These are phyloP conservation scores for Botrytis porri DNA, from an alignment of 2,329 filamentous ascomycete species.

Conservation along the genomic window DNA sequence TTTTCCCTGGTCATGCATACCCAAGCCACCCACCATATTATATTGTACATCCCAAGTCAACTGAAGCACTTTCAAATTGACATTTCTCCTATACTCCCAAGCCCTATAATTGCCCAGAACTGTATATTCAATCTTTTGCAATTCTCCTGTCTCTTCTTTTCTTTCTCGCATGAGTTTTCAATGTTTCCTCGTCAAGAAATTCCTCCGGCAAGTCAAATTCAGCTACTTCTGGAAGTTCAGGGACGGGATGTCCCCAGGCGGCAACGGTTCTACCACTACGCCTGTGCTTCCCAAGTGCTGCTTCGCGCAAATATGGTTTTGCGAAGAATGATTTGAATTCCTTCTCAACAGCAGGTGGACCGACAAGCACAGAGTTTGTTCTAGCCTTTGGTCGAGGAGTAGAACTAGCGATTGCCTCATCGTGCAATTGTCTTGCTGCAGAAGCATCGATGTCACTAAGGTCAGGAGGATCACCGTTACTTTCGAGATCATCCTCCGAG, in stretches of 20 bases:
- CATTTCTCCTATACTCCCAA: conserved; percentile 23
- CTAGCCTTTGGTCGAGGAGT: conserved; percentile 25
- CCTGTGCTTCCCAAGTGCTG: conserved; percentile 70
- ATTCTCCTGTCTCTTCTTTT: conserved; percentile 46
- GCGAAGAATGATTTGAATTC: conserved; percentile 86
- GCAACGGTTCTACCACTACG: conserved; percentile 66
- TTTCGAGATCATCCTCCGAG: conserved; percentile 54
- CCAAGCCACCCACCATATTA: conserved; percentile 13
- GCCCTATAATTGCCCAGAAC: conserved; percentile 16
- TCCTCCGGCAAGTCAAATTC: conserved; percentile 74
- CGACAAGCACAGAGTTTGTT: conserved; percentile 25
- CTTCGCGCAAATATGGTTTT: conserved; percentile 68
- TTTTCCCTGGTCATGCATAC: conserved; percentile 4
- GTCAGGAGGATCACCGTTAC: conserved; percentile 48
- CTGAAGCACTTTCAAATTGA: conserved; percentile 41
- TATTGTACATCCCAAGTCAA: conserved; percentile 30
- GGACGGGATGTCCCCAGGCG: conserved; percentile 80
- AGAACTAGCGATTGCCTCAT: conserved; percentile 40
- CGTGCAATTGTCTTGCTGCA: conserved; percentile 69
- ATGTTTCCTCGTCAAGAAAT: conserved; percentile 45
- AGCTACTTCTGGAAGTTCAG: conserved; percentile 59
- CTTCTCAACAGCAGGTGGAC: conserved; percentile 41
- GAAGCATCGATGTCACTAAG: conserved; percentile 69
- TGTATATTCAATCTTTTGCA: conserved; percentile 23
- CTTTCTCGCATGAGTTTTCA: conserved; percentile 59